Percentiles rank a stretch among this genome's conserved stretches.
These are phyloP conservation scores for Metschnikowia dekortorum DNA, from an alignment of 805 yeast species.

Conservation along the genomic window DNA sequence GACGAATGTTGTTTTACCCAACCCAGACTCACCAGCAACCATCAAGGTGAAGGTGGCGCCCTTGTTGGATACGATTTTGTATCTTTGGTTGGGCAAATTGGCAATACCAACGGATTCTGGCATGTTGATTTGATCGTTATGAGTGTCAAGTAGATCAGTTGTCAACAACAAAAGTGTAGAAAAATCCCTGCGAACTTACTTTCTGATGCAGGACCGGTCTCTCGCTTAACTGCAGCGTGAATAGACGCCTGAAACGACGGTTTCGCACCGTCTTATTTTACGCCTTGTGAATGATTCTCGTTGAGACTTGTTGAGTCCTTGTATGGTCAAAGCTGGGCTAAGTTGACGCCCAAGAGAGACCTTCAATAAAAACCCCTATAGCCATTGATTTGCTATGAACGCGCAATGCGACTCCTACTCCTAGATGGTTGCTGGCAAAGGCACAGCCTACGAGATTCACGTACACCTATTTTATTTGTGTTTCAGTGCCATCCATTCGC, in stretches of 20 bases:
- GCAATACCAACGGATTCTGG: slow-evolving; percentile 66
- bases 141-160: background rate
- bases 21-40: slow-evolving; percentile 89
- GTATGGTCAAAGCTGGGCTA: background rate
- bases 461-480: slow-evolving; percentile 2
- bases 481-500: background rate
- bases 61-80: slow-evolving; percentile 67
- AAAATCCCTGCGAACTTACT: slow-evolving; percentile 3
- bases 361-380: too few species aligned
- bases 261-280: background rate
- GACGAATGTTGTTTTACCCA: slow-evolving; percentile 89
- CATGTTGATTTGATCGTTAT: slow-evolving; percentile 20
- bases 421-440: background rate
- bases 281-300: background rate
- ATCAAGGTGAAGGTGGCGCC: slow-evolving; percentile 77
- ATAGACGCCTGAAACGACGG: background rate
- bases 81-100: slow-evolving; percentile 71
- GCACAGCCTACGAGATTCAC: background rate
- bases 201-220: slow-evolving; percentile 4
- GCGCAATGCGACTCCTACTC: too few species aligned
- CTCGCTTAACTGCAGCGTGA: background rate
- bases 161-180: slow-evolving; percentile 4
- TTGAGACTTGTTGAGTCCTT: background rate
- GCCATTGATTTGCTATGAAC: too few species aligned
- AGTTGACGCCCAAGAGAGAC: too few species aligned